A percentile compares a stretch with the other conserved stretches of the same genome.
Conservation (phyloP, 2,329 filamentous ascomycete genomes). For the Paraphaeosphaeria sporulosa region DNA sequence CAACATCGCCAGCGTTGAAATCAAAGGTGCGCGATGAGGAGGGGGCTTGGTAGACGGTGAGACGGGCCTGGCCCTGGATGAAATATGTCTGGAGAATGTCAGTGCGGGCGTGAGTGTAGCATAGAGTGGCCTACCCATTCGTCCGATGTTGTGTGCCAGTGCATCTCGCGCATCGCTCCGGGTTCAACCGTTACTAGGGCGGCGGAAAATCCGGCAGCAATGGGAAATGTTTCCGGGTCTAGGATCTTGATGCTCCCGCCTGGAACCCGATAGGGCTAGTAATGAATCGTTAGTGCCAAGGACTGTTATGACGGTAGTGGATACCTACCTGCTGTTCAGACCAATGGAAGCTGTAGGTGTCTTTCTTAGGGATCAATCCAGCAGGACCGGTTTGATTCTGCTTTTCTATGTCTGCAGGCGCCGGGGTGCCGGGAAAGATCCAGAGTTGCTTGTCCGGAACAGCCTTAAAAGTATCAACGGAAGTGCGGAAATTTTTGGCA, state of each 20-base stretch:
- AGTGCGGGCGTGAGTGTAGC: neutral
- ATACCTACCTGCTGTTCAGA: constrained; percentile 49
- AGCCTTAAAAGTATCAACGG: constrained; percentile 42
- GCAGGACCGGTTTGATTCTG: neutral
- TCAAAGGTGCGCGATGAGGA: constrained; percentile 63
- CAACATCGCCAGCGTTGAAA: constrained; percentile 66
- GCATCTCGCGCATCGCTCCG: constrained; percentile 70
- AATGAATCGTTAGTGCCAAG: neutral
- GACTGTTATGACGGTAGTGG: neutral
- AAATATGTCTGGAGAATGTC: constrained; percentile 56
- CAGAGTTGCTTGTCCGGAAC: constrained; percentile 51
- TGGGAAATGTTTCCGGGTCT: constrained; percentile 65
- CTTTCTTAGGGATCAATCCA: constrained; percentile 31
- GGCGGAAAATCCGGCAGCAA: constrained; percentile 63
- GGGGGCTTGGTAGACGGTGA: constrained; percentile 64
- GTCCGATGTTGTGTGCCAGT: constrained; percentile 68
- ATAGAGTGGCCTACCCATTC: constrained; percentile 57
- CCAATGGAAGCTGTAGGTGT: constrained; percentile 54
- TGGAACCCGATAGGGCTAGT: constrained; percentile 56
- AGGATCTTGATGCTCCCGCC: constrained; percentile 68
- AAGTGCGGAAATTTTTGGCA: constrained; percentile 54
- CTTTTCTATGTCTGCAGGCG: constrained; percentile 45
- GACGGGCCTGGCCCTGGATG: constrained; percentile 62
- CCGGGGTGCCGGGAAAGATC: constrained; percentile 53
- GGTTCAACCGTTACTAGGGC: constrained; percentile 66